Conservation (phyloP, 2,329 filamentous ascomycete species). For the Cladosporium sp. region DNA sequence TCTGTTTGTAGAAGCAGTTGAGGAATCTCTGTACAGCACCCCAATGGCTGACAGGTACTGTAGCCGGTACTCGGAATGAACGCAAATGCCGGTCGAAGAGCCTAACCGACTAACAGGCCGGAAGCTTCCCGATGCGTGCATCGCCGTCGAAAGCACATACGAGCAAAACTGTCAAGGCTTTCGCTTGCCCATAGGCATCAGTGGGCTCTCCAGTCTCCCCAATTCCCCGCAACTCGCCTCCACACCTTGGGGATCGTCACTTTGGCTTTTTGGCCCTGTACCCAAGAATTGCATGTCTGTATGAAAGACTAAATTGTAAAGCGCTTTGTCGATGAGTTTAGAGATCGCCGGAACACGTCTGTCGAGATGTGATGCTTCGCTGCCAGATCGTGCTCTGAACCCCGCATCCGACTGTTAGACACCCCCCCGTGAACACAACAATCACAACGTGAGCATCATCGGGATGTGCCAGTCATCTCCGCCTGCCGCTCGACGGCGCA, state of each 20-base stretch:
- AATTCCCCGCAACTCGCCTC: constrained; percentile 3
- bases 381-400: too few relatives aligned
- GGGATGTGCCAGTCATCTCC: background rate
- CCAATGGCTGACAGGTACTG: too few relatives aligned
- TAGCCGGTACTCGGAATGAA: background rate
- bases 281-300: background rate
- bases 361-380: too few relatives aligned
- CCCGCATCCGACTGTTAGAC: too few relatives aligned
- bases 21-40: too few relatives aligned
- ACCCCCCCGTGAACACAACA: too few relatives aligned
- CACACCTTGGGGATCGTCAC: background rate
- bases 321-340: background rate
- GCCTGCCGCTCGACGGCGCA: background rate
- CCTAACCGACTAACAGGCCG: background rate
- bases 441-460: background rate
- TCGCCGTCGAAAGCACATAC: background rate
- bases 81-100: background rate
- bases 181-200: background rate
- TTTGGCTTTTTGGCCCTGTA: background rate
- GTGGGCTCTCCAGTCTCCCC: background rate
- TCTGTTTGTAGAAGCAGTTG: too few relatives aligned
- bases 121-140: background rate
- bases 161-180: background rate
- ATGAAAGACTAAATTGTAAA: background rate
- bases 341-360: too few relatives aligned